Evolutionary conservation across 1,284 basidiomycete genomes (phyloP).

Genomic region (Rhodotorula sp.): DNA sequence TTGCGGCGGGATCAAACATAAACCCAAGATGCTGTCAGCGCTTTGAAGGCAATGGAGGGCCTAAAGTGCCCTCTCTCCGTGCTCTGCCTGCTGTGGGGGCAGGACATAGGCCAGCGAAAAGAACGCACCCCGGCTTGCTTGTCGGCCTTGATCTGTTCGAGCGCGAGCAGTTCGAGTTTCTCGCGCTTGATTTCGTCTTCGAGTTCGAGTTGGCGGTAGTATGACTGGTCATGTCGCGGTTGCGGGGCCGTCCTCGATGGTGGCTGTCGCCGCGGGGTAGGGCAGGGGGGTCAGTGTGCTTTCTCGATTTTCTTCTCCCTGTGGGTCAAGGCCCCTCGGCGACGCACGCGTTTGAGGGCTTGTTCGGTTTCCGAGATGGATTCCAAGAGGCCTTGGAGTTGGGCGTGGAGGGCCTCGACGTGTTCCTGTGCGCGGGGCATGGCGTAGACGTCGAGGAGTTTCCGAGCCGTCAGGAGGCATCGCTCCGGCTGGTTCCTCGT

Average conservation of each 20-base stretch:
- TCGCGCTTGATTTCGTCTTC: slow-evolving; percentile 43
- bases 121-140: slow-evolving; percentile 30
- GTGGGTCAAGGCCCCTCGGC: too few species aligned
- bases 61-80: too few species aligned
- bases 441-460: slow-evolving; percentile 39
- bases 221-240: slow-evolving; percentile 21
- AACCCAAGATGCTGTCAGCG: too few species aligned
- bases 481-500: slow-evolving; percentile 31
- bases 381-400: slow-evolving; percentile 40
- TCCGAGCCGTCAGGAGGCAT: slow-evolving; percentile 36
- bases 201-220: slow-evolving; percentile 32
- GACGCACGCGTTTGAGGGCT: slow-evolving; percentile 28
- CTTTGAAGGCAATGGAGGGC: too few species aligned
- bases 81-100: too few species aligned
- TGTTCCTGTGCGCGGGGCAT: slow-evolving; percentile 42
- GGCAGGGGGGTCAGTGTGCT: not conserved
- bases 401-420: slow-evolving; percentile 38
- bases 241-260: slow-evolving; percentile 2
- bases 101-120: too few species aligned
- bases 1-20: not conserved
- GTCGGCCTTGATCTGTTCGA: slow-evolving; percentile 40
- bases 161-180: slow-evolving; percentile 42
- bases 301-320: too few species aligned
- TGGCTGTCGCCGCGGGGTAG: slow-evolving; percentile 7
- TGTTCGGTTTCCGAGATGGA: slow-evolving; percentile 39